Evolutionary conservation across 2,329 filamentous ascomycete species (phyloP).

Genomic region (Alternaria ventricosa): DNA sequence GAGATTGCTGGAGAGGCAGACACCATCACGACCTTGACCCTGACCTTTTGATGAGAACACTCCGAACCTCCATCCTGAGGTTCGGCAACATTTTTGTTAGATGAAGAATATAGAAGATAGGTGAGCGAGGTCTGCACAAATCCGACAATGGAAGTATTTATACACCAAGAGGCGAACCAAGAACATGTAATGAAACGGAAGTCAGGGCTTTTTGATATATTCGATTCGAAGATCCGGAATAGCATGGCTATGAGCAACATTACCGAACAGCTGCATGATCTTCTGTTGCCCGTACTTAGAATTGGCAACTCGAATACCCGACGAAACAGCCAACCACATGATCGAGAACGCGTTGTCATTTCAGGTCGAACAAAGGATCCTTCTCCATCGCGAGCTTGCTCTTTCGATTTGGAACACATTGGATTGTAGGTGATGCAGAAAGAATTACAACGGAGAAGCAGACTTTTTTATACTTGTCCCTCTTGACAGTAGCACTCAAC

Average conservation of each 20-base stretch:
- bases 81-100: too few species aligned
- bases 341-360: rapidly evolving
- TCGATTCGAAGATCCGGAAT: background rate
- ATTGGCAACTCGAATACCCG: background rate
- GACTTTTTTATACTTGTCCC: background rate
- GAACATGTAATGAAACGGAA: too few species aligned
- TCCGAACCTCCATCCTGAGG: too few species aligned
- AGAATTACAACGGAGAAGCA: background rate
- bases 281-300: rapidly evolving
- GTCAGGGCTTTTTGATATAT: background rate
- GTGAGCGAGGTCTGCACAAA: too few species aligned
- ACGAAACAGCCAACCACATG: background rate
- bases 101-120: too few species aligned
- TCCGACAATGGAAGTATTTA: background rate
- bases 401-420: background rate
- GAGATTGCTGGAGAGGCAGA: background rate
- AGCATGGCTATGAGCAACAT: background rate
- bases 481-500: background rate
- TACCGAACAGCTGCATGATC: background rate
- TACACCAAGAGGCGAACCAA: background rate
- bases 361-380: background rate
- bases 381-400: background rate
- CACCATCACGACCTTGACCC: background rate
- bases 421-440: background rate
- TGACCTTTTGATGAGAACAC: background rate